A percentile compares a stretch with the other conserved stretches of the same genome.
Evolutionary conservation across 83 land plant species (phyloP).

Genomic region (Thuja plicata): DNA sequence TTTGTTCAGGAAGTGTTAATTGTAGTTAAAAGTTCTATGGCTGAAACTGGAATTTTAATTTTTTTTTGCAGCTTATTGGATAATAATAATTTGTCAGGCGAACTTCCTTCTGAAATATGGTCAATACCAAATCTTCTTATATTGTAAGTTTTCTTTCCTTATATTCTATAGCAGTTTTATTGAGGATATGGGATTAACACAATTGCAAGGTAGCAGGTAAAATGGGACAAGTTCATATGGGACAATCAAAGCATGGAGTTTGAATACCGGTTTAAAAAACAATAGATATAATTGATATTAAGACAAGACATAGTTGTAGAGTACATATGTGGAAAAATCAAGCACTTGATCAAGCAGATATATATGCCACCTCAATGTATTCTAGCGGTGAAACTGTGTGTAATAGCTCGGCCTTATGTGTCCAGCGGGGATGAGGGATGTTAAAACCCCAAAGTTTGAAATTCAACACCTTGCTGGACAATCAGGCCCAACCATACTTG

Average conservation of each 20-base stretch:
- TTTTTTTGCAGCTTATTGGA: conserved; percentile 56
- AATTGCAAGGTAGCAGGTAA: not conserved
- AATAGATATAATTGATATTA: not conserved
- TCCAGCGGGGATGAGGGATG: no score
- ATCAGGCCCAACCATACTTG: no score
- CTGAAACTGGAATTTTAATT: not conserved
- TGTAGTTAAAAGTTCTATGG: not conserved
- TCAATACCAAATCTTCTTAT: conserved; percentile 32
- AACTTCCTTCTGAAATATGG: conserved; percentile 55
- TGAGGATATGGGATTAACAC: not conserved
- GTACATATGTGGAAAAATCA: not conserved
- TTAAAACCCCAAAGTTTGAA: no score
- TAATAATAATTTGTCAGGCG: conserved; percentile 64
- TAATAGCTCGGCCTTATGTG: not conserved
- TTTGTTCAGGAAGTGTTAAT: not conserved
- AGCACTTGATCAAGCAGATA: not conserved
- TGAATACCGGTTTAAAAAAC: not conserved
- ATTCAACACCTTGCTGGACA: no score
- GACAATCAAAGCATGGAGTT: not conserved
- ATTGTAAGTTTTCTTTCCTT: conserved; percentile 44
- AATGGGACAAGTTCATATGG: no score
- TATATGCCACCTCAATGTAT: not conserved
- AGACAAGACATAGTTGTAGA: not conserved
- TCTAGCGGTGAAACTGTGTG: not conserved
- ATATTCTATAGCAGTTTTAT: not conserved